Percentiles rank a stretch among this genome's conserved stretches.
Evolutionary conservation across 495 filamentous ascomycete species (phyloP).

Genomic region (Friedmanniomyces simplex): DNA sequence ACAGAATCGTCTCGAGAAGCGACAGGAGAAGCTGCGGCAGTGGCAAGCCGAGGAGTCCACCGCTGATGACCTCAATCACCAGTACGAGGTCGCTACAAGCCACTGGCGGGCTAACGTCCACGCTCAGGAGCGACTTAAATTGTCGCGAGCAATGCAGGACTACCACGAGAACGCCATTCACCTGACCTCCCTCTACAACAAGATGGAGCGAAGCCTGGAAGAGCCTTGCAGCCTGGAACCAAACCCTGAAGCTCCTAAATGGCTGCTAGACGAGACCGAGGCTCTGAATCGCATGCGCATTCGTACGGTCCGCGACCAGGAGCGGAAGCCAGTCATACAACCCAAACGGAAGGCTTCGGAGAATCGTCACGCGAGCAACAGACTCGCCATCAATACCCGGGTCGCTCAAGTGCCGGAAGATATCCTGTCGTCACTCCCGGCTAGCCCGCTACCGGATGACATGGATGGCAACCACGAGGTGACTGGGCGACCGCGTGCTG

Average conservation of each 20-base stretch:
- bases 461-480: slow-evolving; percentile 13
- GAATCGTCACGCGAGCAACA: slow-evolving; percentile 3
- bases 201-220: slow-evolving; percentile 60
- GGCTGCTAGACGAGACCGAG: slow-evolving; percentile 90
- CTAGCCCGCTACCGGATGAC: slow-evolving; percentile 8
- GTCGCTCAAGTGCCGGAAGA: slow-evolving; percentile 28
- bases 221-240: slow-evolving; percentile 72
- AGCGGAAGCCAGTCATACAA: slow-evolving; percentile 50
- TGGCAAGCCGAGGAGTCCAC: slow-evolving; percentile 61
- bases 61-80: slow-evolving; percentile 58
- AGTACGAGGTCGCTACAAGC: slow-evolving; percentile 71
- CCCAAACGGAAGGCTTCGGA: slow-evolving; percentile 60
- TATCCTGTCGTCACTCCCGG: slow-evolving; percentile 20
- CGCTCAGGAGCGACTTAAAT: slow-evolving; percentile 80
- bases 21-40: slow-evolving; percentile 68
- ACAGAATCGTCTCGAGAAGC: slow-evolving; percentile 53
- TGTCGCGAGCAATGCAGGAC: slow-evolving; percentile 78
- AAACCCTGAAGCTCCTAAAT: slow-evolving; percentile 54
- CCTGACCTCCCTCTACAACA: slow-evolving; percentile 59
- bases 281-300: slow-evolving; percentile 91
- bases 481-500: slow-evolving; percentile 12
- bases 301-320: slow-evolving; percentile 61
- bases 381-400: slow-evolving; percentile 37
- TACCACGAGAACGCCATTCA: slow-evolving; percentile 78
- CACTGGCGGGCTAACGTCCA: slow-evolving; percentile 94